These are phyloP conservation scores for Apiotrichum gracile DNA, from an alignment of 1,284 basidiomycete species.

Conservation along the genomic window DNA sequence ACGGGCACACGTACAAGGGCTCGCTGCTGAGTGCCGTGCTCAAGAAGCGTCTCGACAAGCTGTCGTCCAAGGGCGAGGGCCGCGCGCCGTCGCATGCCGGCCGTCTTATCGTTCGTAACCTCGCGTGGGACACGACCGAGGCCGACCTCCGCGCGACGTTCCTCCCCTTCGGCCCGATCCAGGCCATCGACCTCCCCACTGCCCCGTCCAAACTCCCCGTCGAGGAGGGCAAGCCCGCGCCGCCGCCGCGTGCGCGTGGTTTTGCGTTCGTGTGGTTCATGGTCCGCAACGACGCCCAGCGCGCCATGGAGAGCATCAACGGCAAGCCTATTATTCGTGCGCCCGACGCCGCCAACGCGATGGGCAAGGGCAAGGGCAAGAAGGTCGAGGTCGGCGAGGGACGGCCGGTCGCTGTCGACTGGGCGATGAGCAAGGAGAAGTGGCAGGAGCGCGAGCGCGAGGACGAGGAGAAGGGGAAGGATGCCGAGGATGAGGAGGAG, in stretches of 20 bases:
- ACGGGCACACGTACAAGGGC: slow-evolving; percentile 92
- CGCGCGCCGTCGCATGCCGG: slow-evolving; percentile 55
- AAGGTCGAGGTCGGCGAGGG: slow-evolving; percentile 51
- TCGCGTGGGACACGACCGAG: slow-evolving; percentile 72
- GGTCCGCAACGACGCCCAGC: slow-evolving; percentile 75
- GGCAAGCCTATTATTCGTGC: slow-evolving; percentile 58
- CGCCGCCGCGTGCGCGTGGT: slow-evolving; percentile 60
- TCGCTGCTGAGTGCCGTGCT: slow-evolving; percentile 77
- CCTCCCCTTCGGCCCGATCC: slow-evolving; percentile 79
- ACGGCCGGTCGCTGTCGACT: slow-evolving; percentile 85
- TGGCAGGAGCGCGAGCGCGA: slow-evolving; percentile 69
- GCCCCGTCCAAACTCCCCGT: slow-evolving; percentile 49
- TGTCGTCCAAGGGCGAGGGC: slow-evolving; percentile 48
- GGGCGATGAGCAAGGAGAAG: slow-evolving; percentile 89
- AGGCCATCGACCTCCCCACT: slow-evolving; percentile 75
- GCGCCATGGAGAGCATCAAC: slow-evolving; percentile 76
- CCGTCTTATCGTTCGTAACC: slow-evolving; percentile 84
- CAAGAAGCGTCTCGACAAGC: slow-evolving; percentile 76
- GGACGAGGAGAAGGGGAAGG: slow-evolving; percentile 48
- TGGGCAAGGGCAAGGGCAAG: slow-evolving; percentile 41
- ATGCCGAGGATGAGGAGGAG: slow-evolving; percentile 44
- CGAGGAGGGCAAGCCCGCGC: slow-evolving; percentile 39
- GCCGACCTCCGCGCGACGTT: slow-evolving; percentile 83
- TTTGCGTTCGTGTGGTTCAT: slow-evolving; percentile 97
- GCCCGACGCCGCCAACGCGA: slow-evolving; percentile 32